phyloP scores from a whole-genome alignment of 352 stramenopile species.

The Globisporangium echinulatum region DNA sequence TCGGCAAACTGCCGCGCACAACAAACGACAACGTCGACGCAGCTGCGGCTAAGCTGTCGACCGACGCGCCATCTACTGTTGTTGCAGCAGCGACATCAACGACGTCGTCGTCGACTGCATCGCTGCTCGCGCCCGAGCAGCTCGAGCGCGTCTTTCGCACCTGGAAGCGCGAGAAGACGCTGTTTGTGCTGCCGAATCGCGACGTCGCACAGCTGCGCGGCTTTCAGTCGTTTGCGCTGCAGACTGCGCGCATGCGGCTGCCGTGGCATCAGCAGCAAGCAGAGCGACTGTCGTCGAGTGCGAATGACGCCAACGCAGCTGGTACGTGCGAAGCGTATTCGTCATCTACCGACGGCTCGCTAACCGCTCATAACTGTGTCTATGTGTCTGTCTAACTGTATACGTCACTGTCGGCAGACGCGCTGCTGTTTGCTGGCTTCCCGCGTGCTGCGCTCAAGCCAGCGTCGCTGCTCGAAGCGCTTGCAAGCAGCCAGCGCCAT shows the following conservation, averaged over 20 bases:
- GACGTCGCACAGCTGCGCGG: constrained; percentile 30
- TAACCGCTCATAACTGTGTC: not conserved
- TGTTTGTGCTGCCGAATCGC: constrained; percentile 35
- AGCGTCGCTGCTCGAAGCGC: constrained; percentile 35
- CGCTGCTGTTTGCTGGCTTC: constrained; percentile 30
- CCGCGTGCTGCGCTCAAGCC: constrained; percentile 18
- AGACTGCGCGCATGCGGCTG: constrained; percentile 27
- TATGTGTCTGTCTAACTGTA: not conserved
- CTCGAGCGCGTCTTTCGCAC: constrained; percentile 28
- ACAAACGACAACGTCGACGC: not conserved
- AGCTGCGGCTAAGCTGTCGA: not conserved
- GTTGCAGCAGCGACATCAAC: constrained; percentile 6
- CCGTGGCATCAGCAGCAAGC: constrained; percentile 21
- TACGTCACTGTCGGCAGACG: not conserved
- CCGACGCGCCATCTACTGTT: constrained; percentile 7
- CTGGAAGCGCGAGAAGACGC: constrained; percentile 49
- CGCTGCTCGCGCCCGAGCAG: not conserved
- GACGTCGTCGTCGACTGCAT: not conserved
- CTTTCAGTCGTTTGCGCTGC: constrained; percentile 40
- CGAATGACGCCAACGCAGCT: not conserved
- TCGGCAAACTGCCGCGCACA: constrained; percentile 61
- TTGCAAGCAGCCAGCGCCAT: constrained; percentile 13
- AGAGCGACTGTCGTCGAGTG: not conserved
- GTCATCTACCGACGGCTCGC: too few relatives aligned
- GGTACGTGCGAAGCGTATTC: too few relatives aligned